Percentiles rank a stretch among this genome's conserved stretches.
Conservation (phyloP, 768 basidiomycete genomes). For the Auriscalpium vulgare region DNA sequence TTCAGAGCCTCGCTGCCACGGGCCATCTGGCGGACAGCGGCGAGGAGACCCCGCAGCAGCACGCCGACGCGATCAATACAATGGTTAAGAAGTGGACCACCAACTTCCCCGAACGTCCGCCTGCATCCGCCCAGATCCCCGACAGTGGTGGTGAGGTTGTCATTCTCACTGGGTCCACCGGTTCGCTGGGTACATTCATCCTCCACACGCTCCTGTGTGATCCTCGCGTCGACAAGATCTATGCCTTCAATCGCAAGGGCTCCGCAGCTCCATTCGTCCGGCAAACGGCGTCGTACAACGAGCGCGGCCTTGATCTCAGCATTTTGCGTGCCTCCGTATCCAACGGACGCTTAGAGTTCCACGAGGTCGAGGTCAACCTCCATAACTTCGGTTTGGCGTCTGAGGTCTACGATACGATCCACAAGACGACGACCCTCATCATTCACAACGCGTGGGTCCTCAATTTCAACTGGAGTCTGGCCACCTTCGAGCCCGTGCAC, state of each 20-base stretch:
- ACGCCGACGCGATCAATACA: not conserved
- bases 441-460: constrained; percentile 10
- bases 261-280: not conserved
- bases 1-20: not conserved
- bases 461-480: constrained; percentile 11
- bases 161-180: constrained; percentile 1
- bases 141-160: not conserved
- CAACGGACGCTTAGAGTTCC: not conserved
- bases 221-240: not conserved
- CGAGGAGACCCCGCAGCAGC: constrained; percentile 1
- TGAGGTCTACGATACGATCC: not conserved
- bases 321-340: not conserved
- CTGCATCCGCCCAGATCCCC: not conserved
- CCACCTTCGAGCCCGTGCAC: constrained; percentile 11
- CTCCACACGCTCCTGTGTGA: not conserved
- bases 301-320: not conserved
- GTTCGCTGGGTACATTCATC: not conserved
- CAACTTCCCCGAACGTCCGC: constrained; percentile 2
- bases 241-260: not conserved
- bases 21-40: constrained; percentile 2
- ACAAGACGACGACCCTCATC: constrained; percentile 2
- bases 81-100: constrained; percentile 2
- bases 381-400: not conserved
- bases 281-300: not conserved
- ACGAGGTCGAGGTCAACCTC: not conserved